Evolutionary conservation across 1,139 yeast species (phyloP).

Genomic region (Cylindricascospora bacillispora): DNA sequence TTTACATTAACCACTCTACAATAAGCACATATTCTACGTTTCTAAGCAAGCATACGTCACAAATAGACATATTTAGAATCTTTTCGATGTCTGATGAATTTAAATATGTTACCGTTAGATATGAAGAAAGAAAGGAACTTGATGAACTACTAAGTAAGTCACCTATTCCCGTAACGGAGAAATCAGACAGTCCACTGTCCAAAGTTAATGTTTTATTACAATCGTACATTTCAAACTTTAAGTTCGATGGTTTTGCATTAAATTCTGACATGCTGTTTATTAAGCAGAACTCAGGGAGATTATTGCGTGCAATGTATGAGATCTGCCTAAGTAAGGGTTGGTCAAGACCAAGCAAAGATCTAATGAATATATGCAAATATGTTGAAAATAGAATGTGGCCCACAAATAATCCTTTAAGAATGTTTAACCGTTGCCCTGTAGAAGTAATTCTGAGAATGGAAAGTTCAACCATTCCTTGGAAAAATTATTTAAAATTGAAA

Average conservation of each 20-base stretch:
- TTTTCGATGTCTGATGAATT: slow-evolving; percentile 82
- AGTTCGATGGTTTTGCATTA: slow-evolving; percentile 78
- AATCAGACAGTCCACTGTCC: slow-evolving; percentile 57
- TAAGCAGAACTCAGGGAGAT: slow-evolving; percentile 86
- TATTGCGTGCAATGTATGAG: slow-evolving; percentile 77
- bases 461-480: slow-evolving; percentile 74
- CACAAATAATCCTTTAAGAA: slow-evolving; percentile 76
- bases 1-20: slow-evolving; percentile 66
- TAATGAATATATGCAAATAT: slow-evolving; percentile 64
- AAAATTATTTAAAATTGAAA: slow-evolving; percentile 41
- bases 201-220: slow-evolving; percentile 75
- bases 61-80: slow-evolving; percentile 62
- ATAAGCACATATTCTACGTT: slow-evolving; percentile 49
- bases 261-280: slow-evolving; percentile 90
- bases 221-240: slow-evolving; percentile 64
- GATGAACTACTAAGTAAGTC: slow-evolving; percentile 56
- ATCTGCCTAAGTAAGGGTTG: slow-evolving; percentile 59
- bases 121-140: slow-evolving; percentile 75
- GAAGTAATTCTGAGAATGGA: slow-evolving; percentile 69
- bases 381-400: slow-evolving; percentile 77
- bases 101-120: slow-evolving; percentile 68
- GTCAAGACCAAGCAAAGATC: slow-evolving; percentile 48
- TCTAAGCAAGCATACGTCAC: slow-evolving; percentile 51
- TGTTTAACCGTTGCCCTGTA: slow-evolving; percentile 53
- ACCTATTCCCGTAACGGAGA: slow-evolving; percentile 78